phyloP scores from a whole-genome alignment of 371 early-diverging fungal species.

The Rhizopus stolonifer region DNA sequence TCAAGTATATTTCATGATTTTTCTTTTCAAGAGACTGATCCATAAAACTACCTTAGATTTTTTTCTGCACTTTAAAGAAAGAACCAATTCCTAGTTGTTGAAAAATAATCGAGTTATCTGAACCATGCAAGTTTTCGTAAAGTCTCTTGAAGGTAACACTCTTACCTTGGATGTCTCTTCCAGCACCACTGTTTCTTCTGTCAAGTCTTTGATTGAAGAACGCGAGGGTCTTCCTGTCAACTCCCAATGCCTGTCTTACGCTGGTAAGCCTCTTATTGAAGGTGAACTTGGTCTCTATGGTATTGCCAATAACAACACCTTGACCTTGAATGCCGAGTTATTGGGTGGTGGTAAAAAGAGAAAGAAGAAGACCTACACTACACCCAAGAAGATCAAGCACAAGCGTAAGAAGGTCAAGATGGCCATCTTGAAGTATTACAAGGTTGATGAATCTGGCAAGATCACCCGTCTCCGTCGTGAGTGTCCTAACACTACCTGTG shows the following conservation, averaged over 20 bases:
- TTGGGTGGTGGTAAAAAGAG: constrained; percentile 95
- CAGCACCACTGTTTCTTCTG: constrained; percentile 74
- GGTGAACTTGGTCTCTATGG: constrained; percentile 75
- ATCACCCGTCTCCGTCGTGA: constrained; percentile 96
- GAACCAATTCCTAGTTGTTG: constrained; percentile 11
- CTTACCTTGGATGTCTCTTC: constrained; percentile 80
- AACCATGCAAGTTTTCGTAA: constrained; percentile 86
- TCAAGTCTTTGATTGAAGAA: constrained; percentile 88
- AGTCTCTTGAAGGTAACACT: constrained; percentile 84
- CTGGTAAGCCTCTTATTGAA: constrained; percentile 89
- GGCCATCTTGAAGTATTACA: constrained; percentile 95
- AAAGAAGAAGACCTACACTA: constrained; percentile 98
- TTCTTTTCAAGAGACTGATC: neutral
- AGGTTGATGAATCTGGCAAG: constrained; percentile 94
- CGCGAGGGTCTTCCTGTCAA: constrained; percentile 93
- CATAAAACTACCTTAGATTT: constrained; percentile 11
- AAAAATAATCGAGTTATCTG: constrained; percentile 46
- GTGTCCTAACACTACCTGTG: constrained; percentile 91
- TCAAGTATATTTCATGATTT: neutral
- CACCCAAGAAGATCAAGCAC: constrained; percentile 98
- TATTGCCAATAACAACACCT: constrained; percentile 87
- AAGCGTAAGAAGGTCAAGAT: constrained; percentile 97
- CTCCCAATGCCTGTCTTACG: constrained; percentile 92
- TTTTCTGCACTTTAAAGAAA: constrained; percentile 25
- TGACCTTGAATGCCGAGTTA: constrained; percentile 71